Evolutionary conservation across 441 rosid genomes (phyloP).

Genomic region (Jatropha multifida): DNA sequence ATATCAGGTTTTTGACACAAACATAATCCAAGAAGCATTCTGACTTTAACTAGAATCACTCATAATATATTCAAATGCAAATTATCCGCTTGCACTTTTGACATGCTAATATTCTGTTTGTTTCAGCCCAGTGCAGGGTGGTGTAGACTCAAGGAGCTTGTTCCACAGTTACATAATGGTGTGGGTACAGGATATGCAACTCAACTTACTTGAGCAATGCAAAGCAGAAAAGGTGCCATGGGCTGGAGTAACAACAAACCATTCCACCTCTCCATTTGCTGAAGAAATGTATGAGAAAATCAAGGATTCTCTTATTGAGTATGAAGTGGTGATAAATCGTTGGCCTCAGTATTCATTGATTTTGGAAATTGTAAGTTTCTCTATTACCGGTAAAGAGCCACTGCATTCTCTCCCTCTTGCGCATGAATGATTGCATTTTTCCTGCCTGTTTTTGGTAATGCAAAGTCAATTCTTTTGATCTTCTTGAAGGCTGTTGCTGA

Average conservation of each 20-base stretch:
- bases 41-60: background rate
- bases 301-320: slow-evolving; percentile 64
- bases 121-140: slow-evolving; percentile 74
- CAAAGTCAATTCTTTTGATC: slow-evolving; percentile 6
- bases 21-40: slow-evolving; percentile 1
- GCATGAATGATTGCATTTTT: background rate
- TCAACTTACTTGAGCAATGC: slow-evolving; percentile 85
- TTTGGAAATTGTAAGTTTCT: slow-evolving; percentile 73
- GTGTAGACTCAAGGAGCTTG: slow-evolving; percentile 73
- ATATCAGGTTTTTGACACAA: slow-evolving; percentile 68
- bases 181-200: slow-evolving; percentile 97
- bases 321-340: slow-evolving; percentile 84
- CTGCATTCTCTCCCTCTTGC: background rate
- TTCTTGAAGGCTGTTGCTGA: slow-evolving; percentile 68
- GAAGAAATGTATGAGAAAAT: slow-evolving; percentile 92
- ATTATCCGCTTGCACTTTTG: slow-evolving; percentile 12
- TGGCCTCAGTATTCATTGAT: slow-evolving; percentile 93
- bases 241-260: slow-evolving; percentile 83
- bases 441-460: slow-evolving; percentile 3
- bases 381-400: background rate
- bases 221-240: slow-evolving; percentile 95
- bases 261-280: slow-evolving; percentile 92
- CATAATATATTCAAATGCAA: background rate
- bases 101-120: slow-evolving; percentile 22
- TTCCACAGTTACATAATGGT: slow-evolving; percentile 81